A percentile compares a stretch with the other conserved stretches of the same genome.
Conservation (phyloP, 2,329 filamentous ascomycete genomes). For the Botrytis sinoallii region DNA sequence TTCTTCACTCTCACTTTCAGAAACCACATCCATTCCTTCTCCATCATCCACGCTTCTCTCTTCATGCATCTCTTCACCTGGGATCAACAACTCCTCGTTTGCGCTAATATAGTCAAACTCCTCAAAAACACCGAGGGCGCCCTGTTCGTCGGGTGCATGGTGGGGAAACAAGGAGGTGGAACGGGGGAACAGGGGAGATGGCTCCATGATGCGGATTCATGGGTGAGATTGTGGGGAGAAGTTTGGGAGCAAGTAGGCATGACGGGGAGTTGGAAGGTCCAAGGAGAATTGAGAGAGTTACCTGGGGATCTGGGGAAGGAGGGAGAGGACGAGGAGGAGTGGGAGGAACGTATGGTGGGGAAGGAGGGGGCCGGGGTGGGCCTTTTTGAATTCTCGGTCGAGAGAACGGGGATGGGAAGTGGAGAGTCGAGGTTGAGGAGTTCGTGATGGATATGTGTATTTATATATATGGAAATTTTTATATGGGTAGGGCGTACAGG, state of each 20-base stretch:
- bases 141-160: constrained; percentile 17
- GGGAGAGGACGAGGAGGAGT: neutral
- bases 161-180: constrained; percentile 9
- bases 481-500: neutral
- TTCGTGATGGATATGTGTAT: neutral
- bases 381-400: constrained; percentile 7
- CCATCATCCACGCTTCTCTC: constrained; percentile 16
- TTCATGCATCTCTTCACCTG: constrained; percentile 23
- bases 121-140: neutral
- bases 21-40: constrained; percentile 9
- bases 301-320: neutral
- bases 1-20: constrained; percentile 17
- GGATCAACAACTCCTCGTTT: constrained; percentile 20
- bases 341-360: neutral
- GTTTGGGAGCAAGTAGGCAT: constrained; percentile 14
- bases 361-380: neutral
- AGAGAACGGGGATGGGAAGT: neutral
- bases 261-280: constrained; percentile 16
- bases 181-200: constrained; percentile 11
- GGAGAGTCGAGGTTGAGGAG: neutral
- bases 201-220: constrained; percentile 18
- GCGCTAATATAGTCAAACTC: neutral
- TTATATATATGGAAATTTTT: neutral
- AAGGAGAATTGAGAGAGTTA: neutral
- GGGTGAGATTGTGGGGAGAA: constrained; percentile 13